Evolutionary conservation across 306 rosid species (phyloP).

Genomic region (Rosa multiflora): DNA sequence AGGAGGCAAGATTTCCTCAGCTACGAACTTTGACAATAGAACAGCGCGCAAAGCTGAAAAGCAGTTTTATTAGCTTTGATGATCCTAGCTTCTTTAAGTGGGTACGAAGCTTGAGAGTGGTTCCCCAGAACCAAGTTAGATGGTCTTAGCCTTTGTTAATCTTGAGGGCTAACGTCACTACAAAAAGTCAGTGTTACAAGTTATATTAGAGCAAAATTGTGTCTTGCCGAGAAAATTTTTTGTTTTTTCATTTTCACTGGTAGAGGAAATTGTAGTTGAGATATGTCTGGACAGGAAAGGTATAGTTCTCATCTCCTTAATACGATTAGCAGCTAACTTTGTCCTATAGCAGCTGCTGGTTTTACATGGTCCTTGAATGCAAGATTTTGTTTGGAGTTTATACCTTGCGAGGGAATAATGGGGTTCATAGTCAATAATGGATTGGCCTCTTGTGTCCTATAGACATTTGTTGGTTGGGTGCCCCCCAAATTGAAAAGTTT

Average conservation of each 20-base stretch:
- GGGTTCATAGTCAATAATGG: neutral
- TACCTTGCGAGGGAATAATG: neutral
- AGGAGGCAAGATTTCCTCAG: slow-evolving; percentile 96
- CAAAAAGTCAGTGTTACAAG: neutral
- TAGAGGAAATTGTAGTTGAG: slow-evolving; percentile 15
- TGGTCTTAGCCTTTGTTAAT: neutral
- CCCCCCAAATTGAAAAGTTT: no score
- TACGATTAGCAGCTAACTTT: neutral
- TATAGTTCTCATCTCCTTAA: slow-evolving; percentile 9
- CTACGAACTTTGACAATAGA: slow-evolving; percentile 65
- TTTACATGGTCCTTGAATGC: neutral
- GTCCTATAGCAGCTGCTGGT: neutral
- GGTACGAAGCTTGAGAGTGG: no score
- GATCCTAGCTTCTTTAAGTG: no score
- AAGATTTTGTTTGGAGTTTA: neutral
- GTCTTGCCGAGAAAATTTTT: neutral
- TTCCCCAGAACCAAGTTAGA: no score
- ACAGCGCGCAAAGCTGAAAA: slow-evolving; percentile 82
- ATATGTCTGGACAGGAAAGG: slow-evolving; percentile 6
- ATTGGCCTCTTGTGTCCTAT: neutral
- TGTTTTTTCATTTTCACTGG: neutral
- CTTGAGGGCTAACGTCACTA: slow-evolving; percentile 2
- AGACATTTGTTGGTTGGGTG: neutral
- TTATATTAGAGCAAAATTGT: slow-evolving; percentile 15
- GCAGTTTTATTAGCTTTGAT: slow-evolving; percentile 86